phyloP scores from a whole-genome alignment of 306 rosid species.

The Medicago truncatula region DNA sequence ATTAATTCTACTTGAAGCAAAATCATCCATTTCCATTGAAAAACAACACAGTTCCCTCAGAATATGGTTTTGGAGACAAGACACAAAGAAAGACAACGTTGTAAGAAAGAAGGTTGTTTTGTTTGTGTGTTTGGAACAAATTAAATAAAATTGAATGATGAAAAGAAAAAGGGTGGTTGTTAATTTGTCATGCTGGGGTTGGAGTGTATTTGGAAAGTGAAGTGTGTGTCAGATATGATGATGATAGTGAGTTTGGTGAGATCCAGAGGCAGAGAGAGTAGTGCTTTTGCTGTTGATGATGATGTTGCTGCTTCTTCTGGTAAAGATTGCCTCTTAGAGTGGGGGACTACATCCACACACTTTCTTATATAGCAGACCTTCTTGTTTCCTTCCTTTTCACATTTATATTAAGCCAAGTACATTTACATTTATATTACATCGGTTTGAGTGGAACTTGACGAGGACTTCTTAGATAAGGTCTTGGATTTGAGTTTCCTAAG shows the following conservation, averaged over 20 bases:
- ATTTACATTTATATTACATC: too few species aligned
- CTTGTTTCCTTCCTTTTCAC: not conserved
- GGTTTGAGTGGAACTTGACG: too few species aligned
- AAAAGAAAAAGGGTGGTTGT: slow-evolving; percentile 38
- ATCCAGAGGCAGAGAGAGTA: slow-evolving; percentile 23
- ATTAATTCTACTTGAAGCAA: slow-evolving; percentile 19
- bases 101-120: slow-evolving; percentile 26
- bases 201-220: slow-evolving; percentile 24
- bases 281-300: not conserved
- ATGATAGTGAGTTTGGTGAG: slow-evolving; percentile 29
- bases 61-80: not conserved
- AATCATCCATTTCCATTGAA: slow-evolving; percentile 59
- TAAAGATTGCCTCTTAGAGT: slow-evolving; percentile 37
- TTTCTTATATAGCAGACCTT: slow-evolving; percentile 1
- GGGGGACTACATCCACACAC: slow-evolving; percentile 36
- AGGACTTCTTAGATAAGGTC: too few species aligned
- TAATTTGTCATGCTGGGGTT: slow-evolving; percentile 41
- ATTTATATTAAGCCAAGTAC: not conserved
- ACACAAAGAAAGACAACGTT: slow-evolving; percentile 16
- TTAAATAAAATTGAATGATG: slow-evolving; percentile 8
- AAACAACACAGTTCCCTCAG: not conserved
- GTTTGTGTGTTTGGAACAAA: not conserved
- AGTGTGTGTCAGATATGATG: slow-evolving; percentile 41
- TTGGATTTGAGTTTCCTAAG: too few species aligned
- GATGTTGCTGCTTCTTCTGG: not conserved